These are phyloP conservation scores for Trichomonas vaginalis DNA, from an alignment of 208 protist species.

Conservation along the genomic window DNA sequence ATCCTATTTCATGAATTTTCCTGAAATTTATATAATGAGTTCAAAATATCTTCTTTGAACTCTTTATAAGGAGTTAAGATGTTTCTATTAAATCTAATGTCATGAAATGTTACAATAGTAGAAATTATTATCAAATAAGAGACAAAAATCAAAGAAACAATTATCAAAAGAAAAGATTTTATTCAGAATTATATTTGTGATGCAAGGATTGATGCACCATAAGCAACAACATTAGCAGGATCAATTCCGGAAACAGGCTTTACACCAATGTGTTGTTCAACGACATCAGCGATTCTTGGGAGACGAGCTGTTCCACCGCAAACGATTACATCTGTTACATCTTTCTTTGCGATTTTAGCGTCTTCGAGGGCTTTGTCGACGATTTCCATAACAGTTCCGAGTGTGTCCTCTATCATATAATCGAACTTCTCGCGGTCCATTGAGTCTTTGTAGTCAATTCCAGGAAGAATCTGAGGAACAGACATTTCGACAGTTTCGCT, in stretches of 20 bases:
- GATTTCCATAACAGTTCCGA: constrained; percentile 21
- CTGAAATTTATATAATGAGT: too few species aligned
- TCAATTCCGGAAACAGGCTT: constrained; percentile 28
- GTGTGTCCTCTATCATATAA: constrained; percentile 30
- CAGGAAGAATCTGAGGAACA: not conserved
- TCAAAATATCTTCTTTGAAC: too few species aligned
- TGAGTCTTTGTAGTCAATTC: constrained; percentile 15
- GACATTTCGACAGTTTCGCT: too few species aligned
- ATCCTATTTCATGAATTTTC: too few species aligned
- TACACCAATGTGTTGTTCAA: constrained; percentile 30
- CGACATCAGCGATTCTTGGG: constrained; percentile 22
- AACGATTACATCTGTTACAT: constrained; percentile 46
- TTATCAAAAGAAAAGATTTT: too few species aligned
- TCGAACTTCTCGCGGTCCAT: constrained; percentile 28
- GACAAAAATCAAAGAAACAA: too few species aligned
- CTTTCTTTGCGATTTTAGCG: constrained; percentile 23
- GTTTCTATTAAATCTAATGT: too few species aligned
- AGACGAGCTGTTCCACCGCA: constrained; percentile 44
- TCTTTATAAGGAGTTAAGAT: too few species aligned
- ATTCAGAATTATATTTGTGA: too few species aligned
- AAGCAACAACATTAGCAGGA: constrained; percentile 67
- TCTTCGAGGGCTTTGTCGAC: constrained; percentile 31
- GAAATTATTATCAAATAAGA: too few species aligned
- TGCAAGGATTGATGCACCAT: constrained; percentile 60
- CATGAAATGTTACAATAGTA: too few species aligned